A percentile compares a stretch with the other conserved stretches of the same genome.
phyloP scores from a whole-genome alignment of 768 basidiomycete species.

The Boletus pseudo-olivaceus region DNA sequence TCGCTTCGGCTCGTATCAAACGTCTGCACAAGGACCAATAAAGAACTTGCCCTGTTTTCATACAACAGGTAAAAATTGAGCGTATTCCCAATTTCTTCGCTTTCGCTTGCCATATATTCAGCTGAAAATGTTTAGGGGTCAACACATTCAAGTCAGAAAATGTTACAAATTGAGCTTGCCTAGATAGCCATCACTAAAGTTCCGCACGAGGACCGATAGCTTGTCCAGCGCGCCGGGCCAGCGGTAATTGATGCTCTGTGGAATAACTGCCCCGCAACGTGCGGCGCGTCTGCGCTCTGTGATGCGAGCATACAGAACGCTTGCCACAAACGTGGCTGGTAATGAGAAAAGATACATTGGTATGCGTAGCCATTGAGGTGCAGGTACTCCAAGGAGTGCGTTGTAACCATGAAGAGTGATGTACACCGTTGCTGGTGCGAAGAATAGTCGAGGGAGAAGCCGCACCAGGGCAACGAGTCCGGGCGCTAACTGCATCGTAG shows the following conservation, averaged over 20 bases:
- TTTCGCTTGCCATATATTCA: slow-evolving; percentile 11
- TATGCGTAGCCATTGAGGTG: slow-evolving; percentile 12
- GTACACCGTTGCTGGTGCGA: slow-evolving; percentile 17
- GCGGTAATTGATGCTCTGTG: slow-evolving; percentile 37
- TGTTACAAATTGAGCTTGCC: slow-evolving; percentile 30
- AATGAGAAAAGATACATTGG: slow-evolving; percentile 25
- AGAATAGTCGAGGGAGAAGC: slow-evolving; percentile 27
- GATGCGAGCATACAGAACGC: slow-evolving; percentile 41
- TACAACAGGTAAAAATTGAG: slow-evolving; percentile 19
- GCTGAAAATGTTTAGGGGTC: slow-evolving; percentile 1
- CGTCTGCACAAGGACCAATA: neutral
- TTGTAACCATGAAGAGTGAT: slow-evolving; percentile 11
- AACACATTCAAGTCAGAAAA: neutral
- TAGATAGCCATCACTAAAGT: slow-evolving; percentile 45
- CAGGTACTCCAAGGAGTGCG: neutral
- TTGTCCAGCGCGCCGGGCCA: slow-evolving; percentile 47
- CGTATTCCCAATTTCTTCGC: slow-evolving; percentile 23
- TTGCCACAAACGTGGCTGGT: slow-evolving; percentile 16
- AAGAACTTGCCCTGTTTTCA: slow-evolving; percentile 25
- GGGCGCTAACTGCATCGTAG: slow-evolving; percentile 23
- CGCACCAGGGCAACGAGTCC: slow-evolving; percentile 32
- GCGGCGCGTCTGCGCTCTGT: slow-evolving; percentile 42
- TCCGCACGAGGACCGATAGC: slow-evolving; percentile 35
- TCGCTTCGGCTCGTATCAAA: neutral
- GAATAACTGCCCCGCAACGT: slow-evolving; percentile 43